Percentiles rank a stretch among this genome's conserved stretches.
phyloP scores from a whole-genome alignment of 2,329 filamentous ascomycete genomes.

The Sclerotinia subarctica region DNA sequence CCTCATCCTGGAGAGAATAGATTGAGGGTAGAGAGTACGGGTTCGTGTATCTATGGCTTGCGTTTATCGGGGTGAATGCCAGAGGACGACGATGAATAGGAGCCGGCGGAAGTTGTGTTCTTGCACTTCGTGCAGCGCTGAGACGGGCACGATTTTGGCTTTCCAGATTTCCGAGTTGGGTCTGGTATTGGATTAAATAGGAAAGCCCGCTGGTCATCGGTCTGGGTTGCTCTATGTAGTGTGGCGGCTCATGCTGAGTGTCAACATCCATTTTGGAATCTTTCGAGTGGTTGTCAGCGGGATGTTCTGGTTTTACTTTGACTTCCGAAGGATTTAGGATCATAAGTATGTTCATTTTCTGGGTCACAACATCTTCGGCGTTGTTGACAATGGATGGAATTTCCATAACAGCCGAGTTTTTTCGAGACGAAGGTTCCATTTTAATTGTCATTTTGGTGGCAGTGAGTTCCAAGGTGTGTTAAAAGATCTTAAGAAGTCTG shows the following conservation, averaged over 20 bases:
- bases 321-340: constrained; percentile 1
- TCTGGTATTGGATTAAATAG: neutral
- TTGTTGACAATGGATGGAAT: constrained; percentile 12
- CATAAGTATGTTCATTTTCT: constrained; percentile 14
- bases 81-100: constrained; percentile 5
- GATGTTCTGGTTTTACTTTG: neutral
- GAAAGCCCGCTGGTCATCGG: neutral
- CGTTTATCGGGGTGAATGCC: neutral
- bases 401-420: constrained; percentile 12
- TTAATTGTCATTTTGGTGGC: neutral
- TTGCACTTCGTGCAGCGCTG: neutral
- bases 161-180: neutral
- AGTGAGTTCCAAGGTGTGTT: neutral
- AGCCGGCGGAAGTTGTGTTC: constrained; percentile 3
- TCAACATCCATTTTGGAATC: neutral
- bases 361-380: neutral
- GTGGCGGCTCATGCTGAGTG: neutral
- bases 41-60: neutral
- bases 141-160: neutral
- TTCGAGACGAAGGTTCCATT: neutral
- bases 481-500: neutral
- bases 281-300: neutral
- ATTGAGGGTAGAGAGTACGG: neutral
- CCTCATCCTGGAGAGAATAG: neutral
- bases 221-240: neutral